Percentiles rank a stretch among this genome's conserved stretches.
These are phyloP conservation scores for Tubosaeta sp. DNA, from an alignment of 768 basidiomycete species.

Conservation along the genomic window DNA sequence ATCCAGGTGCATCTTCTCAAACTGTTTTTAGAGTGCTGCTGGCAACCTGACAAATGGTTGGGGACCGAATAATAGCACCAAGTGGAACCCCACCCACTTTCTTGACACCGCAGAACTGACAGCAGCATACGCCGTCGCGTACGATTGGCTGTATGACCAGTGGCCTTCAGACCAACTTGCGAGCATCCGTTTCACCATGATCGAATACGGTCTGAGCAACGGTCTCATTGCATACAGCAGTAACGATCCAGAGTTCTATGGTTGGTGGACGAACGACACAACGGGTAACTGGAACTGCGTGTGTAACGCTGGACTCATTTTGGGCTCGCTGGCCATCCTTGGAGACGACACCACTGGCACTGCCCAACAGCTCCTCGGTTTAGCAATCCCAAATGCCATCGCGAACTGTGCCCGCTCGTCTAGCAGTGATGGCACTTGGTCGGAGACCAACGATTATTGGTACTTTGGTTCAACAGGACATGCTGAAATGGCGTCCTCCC, in stretches of 20 bases:
- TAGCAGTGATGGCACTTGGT: slow-evolving; percentile 81
- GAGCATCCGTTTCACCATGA: slow-evolving; percentile 65
- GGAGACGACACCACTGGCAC: slow-evolving; percentile 75
- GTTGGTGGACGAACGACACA: slow-evolving; percentile 76
- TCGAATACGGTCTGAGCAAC: slow-evolving; percentile 69
- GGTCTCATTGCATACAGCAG: slow-evolving; percentile 55
- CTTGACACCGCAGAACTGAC: slow-evolving; percentile 89
- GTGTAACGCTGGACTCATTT: slow-evolving; percentile 84
- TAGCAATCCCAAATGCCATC: slow-evolving; percentile 71
- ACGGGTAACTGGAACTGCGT: slow-evolving; percentile 99
- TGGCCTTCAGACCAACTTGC: slow-evolving; percentile 73
- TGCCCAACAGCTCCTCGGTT: slow-evolving; percentile 60
- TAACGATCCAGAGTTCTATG: slow-evolving; percentile 34
- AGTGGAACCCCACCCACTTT: slow-evolving; percentile 91
- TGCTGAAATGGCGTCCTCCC: slow-evolving; percentile 82
- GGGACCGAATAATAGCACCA: slow-evolving; percentile 55
- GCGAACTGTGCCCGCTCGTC: slow-evolving; percentile 66
- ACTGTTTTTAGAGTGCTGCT: slow-evolving; percentile 54
- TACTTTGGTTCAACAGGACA: slow-evolving; percentile 90
- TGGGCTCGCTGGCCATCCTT: slow-evolving; percentile 88
- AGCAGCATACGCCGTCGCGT: slow-evolving; percentile 86
- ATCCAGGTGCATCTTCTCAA: slow-evolving; percentile 1
- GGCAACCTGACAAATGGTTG: slow-evolving; percentile 64
- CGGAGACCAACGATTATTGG: slow-evolving; percentile 93
- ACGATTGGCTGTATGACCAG: slow-evolving; percentile 91